A percentile compares a stretch with the other conserved stretches of the same genome.
These are phyloP conservation scores for Geum urbanum DNA, from an alignment of 306 rosid species.

Conservation along the genomic window DNA sequence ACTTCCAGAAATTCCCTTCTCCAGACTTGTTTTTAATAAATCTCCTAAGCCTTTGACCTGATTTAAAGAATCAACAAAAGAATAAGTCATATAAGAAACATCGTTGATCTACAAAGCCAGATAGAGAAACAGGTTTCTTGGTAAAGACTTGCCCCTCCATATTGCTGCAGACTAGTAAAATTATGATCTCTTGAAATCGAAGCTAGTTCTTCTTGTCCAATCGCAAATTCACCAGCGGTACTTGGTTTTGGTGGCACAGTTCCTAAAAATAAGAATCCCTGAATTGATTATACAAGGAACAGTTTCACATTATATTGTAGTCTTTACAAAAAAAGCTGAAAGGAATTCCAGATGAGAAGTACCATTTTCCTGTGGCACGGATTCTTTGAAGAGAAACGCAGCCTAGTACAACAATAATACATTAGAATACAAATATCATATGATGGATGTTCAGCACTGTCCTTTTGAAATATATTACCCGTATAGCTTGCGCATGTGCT, in stretches of 20 bases:
- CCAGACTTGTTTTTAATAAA: slow-evolving; percentile 58
- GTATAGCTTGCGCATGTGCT: slow-evolving; percentile 80
- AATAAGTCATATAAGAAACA: background rate
- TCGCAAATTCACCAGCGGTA: slow-evolving; percentile 55
- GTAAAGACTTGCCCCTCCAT: slow-evolving; percentile 72
- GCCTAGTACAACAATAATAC: slow-evolving; percentile 51
- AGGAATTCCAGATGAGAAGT: slow-evolving; percentile 22
- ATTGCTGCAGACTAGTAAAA: slow-evolving; percentile 39
- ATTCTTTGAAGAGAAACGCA: slow-evolving; percentile 62
- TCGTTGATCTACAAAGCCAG: slow-evolving; percentile 1
- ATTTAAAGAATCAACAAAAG: slow-evolving; percentile 28
- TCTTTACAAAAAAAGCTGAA: background rate
- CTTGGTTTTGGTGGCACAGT: slow-evolving; percentile 20
- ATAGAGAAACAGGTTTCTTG: slow-evolving; percentile 5
- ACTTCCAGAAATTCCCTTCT: slow-evolving; percentile 76
- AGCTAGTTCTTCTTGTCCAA: slow-evolving; percentile 70
- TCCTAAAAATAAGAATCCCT: slow-evolving; percentile 35
- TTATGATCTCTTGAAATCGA: slow-evolving; percentile 73
- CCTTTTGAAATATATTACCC: slow-evolving; percentile 46
- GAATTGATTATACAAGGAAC: background rate
- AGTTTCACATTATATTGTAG: background rate
- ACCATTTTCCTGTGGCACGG: slow-evolving; percentile 48
- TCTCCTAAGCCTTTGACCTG: slow-evolving; percentile 70
- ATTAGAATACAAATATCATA: slow-evolving; percentile 21
- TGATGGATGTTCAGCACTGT: slow-evolving; percentile 19